phyloP scores from a whole-genome alignment of 768 basidiomycete genomes.

The Leucosporidium yakuticum region DNA sequence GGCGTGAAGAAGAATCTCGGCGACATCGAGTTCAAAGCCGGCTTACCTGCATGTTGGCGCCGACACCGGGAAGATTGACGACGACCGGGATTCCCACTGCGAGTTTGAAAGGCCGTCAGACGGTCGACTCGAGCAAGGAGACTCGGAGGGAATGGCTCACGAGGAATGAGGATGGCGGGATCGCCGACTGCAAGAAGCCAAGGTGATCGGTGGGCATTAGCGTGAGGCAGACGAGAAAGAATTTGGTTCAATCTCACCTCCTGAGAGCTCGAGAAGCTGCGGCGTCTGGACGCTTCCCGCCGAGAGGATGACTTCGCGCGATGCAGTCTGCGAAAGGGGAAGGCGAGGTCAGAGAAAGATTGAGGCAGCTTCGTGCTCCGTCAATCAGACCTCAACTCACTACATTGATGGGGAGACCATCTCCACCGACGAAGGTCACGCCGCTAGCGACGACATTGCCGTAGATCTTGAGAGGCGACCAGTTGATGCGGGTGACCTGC shows the following conservation, averaged over 20 bases:
- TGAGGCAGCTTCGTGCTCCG: not conserved
- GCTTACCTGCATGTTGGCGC: conserved; percentile 45
- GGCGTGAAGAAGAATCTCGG: no score
- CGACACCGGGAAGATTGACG: conserved; percentile 40
- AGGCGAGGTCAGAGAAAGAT: no score
- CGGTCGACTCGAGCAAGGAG: no score
- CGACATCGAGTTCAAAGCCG: not conserved
- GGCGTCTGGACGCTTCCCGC: conserved; percentile 32
- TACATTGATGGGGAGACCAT: not conserved
- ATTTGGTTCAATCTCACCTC: not conserved
- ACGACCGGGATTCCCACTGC: not conserved
- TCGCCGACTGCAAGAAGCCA: not conserved
- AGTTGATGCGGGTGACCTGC: conserved; percentile 42
- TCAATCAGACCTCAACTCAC: not conserved
- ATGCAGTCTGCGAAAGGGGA: conserved; percentile 2
- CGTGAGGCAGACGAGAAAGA: not conserved
- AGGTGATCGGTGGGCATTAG: not conserved
- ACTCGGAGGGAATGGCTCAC: not conserved
- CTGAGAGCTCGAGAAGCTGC: conserved; percentile 33
- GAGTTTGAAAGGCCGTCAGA: not conserved
- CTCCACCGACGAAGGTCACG: conserved; percentile 11
- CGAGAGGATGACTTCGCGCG: conserved; percentile 36
- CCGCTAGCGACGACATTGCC: conserved; percentile 12
- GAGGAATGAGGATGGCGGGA: not conserved
- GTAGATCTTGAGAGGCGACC: not conserved